phyloP scores from a whole-genome alignment of 192 early-diverging fungal species.

The Coemansia sp. region DNA sequence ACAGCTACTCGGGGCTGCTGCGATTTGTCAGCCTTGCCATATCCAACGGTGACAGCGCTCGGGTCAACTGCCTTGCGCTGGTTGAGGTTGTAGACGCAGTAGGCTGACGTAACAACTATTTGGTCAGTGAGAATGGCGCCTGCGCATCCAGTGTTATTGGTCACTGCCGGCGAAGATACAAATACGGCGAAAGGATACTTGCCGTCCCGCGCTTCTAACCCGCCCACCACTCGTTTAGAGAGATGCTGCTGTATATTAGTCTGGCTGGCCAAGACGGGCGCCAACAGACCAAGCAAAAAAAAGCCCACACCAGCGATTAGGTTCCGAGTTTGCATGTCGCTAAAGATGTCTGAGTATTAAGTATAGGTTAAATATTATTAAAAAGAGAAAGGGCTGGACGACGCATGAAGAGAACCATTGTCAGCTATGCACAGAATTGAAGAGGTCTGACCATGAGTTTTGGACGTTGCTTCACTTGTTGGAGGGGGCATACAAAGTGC shows the following conservation, averaged over 20 bases:
- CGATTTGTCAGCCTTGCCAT: constrained; percentile 31
- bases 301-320: background rate
- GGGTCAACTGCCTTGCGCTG: constrained; percentile 24
- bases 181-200: constrained; percentile 46
- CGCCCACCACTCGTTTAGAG: constrained; percentile 40
- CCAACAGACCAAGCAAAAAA: background rate
- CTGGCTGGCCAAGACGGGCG: background rate
- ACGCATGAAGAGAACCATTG: background rate
- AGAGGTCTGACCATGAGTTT: background rate
- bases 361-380: background rate
- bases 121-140: constrained; percentile 51
- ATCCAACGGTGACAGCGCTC: constrained; percentile 34
- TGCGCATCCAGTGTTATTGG: constrained; percentile 41
- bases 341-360: background rate
- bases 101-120: constrained; percentile 42
- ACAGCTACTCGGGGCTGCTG: constrained; percentile 29
- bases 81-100: constrained; percentile 31
- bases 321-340: background rate
- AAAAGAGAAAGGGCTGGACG: background rate
- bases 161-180: constrained; percentile 32
- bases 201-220: constrained; percentile 19
- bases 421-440: background rate
- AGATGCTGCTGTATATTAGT: background rate
- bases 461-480: background rate
- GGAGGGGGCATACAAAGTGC: background rate